These are phyloP conservation scores for Byssochlamys sp. DNA, from an alignment of 2,329 filamentous ascomycete genomes.

Conservation along the genomic window DNA sequence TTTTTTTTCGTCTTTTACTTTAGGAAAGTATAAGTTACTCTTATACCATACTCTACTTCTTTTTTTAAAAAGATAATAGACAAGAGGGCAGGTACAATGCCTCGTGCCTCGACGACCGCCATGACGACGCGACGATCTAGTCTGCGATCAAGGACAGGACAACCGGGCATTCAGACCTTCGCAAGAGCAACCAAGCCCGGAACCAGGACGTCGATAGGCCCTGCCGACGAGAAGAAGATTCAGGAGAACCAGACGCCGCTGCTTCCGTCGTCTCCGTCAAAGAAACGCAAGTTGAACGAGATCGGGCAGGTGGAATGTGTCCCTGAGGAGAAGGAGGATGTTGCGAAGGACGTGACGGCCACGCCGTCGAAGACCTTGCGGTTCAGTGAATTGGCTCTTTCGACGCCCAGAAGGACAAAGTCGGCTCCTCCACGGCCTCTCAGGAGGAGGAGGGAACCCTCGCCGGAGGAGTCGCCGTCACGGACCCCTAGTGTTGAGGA, in stretches of 20 bases:
- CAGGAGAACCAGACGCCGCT: constrained; percentile 11
- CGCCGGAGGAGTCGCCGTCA: background rate
- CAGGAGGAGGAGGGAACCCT: background rate
- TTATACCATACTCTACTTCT: background rate
- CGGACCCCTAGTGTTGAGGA: background rate
- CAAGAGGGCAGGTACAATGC: constrained; percentile 18
- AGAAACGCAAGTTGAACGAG: constrained; percentile 31
- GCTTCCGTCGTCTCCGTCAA: constrained; percentile 26
- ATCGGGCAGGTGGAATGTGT: constrained; percentile 24
- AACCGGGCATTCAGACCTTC: constrained; percentile 37
- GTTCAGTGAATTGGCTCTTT: constrained; percentile 22
- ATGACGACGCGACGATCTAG: constrained; percentile 11
- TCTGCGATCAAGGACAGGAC: constrained; percentile 23
- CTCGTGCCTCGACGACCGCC: constrained; percentile 16
- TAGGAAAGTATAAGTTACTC: background rate
- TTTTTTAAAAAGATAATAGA: background rate
- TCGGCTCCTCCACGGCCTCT: background rate
- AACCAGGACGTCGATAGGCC: constrained; percentile 4
- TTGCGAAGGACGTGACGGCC: constrained; percentile 9
- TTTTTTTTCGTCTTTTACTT: background rate
- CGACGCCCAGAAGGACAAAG: constrained; percentile 19
- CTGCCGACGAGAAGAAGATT: constrained; percentile 20
- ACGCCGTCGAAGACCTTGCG: constrained; percentile 27
- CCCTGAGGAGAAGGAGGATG: constrained; percentile 1
- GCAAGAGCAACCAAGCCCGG: constrained; percentile 36